phyloP scores from a whole-genome alignment of 2,329 filamentous ascomycete genomes.

The Chaetomium sp. region DNA sequence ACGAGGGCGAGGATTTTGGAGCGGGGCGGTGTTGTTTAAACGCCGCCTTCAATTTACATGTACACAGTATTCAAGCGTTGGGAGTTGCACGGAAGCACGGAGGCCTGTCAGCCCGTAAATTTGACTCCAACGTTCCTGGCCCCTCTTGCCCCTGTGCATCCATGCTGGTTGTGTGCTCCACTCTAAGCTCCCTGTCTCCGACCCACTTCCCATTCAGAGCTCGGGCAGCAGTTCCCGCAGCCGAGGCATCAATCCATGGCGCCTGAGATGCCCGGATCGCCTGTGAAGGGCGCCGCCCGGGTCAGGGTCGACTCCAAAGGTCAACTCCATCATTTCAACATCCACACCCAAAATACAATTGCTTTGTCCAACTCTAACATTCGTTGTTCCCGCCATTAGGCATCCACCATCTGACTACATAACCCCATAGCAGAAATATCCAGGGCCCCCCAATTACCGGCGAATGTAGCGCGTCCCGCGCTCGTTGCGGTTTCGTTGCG shows the following conservation, averaged over 20 bases:
- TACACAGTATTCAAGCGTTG: background rate
- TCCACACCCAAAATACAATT: background rate
- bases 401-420: no score
- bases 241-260: conserved; percentile 22
- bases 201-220: conserved; percentile 9
- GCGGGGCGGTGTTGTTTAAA: conserved; percentile 30
- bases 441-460: background rate
- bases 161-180: no score
- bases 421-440: no score
- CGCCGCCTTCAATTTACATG: background rate
- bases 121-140: no score
- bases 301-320: background rate
- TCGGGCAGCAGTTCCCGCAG: conserved; percentile 15
- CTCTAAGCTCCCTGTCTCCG: background rate
- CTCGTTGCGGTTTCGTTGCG: conserved; percentile 11
- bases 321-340: background rate
- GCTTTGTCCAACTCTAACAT: background rate
- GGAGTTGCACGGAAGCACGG: no score
- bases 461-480: conserved; percentile 10
- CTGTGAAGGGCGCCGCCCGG: background rate
- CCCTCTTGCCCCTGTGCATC: no score
- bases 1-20: conserved; percentile 45
- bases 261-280: background rate
- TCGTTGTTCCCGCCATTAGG: background rate
- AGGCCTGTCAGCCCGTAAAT: no score